Percentiles rank a stretch among this genome's conserved stretches.
Evolutionary conservation across 805 yeast species (phyloP).

Genomic region (Yarrowia deformans): DNA sequence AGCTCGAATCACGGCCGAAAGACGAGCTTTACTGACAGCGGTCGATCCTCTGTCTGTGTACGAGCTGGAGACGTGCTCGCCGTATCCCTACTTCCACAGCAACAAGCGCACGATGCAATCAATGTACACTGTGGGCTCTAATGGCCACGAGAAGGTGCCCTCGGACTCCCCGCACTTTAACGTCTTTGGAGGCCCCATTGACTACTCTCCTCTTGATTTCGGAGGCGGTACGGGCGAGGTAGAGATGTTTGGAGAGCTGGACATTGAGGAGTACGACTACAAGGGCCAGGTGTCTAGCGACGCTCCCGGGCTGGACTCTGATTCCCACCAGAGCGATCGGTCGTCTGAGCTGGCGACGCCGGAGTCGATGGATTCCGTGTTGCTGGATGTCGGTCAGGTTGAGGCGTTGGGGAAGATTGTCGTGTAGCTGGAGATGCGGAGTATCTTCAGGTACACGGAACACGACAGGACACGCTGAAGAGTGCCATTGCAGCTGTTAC

Average conservation of each 20-base stretch:
- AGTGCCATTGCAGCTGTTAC: no score
- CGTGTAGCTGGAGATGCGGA: not conserved
- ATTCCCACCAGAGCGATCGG: conserved; percentile 24
- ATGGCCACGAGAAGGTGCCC: conserved; percentile 19
- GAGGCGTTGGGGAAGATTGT: conserved; percentile 18
- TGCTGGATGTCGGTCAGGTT: conserved; percentile 7
- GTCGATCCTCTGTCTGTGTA: conserved; percentile 44
- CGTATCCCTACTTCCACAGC: conserved; percentile 46
- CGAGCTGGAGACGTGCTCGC: conserved; percentile 46
- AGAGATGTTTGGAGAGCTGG: conserved; percentile 41
- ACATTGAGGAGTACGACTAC: conserved; percentile 38
- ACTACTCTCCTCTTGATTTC: conserved; percentile 42
- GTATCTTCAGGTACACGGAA: no score
- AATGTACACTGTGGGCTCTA: not conserved
- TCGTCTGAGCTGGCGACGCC: conserved; percentile 19
- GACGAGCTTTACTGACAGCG: conserved; percentile 2
- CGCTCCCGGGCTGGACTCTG: conserved; percentile 11
- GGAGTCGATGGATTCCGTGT: conserved; percentile 13
- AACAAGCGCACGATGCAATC: conserved; percentile 43
- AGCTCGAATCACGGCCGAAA: not conserved
- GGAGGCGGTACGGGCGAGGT: conserved; percentile 45
- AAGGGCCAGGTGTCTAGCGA: conserved; percentile 24
- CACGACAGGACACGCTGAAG: not conserved
- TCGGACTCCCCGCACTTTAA: conserved; percentile 17
- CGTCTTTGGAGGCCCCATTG: conserved; percentile 37